Evolutionary conservation across 192 early-diverging fungal species (phyloP).

Genomic region (Spizellomyces punctatus): DNA sequence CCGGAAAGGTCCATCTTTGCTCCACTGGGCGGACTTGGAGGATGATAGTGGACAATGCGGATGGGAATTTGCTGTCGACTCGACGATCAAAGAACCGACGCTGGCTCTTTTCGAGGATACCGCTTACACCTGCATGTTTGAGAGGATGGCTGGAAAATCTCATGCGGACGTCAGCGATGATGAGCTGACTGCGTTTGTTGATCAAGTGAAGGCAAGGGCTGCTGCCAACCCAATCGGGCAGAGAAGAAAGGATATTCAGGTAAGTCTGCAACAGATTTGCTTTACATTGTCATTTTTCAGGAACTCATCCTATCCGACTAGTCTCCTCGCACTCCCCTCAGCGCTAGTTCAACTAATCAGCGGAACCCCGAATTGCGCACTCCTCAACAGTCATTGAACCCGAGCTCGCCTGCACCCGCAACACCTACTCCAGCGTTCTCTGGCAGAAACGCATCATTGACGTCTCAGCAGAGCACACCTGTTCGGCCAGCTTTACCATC

Average conservation of each 20-base stretch:
- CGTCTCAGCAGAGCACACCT: too few relatives aligned
- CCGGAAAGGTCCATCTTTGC: constrained; percentile 4
- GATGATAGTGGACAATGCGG: constrained; percentile 40
- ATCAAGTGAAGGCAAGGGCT: constrained; percentile 25
- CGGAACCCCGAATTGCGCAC: too few relatives aligned
- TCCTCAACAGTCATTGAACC: background rate
- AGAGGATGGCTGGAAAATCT: constrained; percentile 49
- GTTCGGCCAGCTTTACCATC: background rate
- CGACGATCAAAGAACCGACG: constrained; percentile 27
- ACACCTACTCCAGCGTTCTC: constrained; percentile 4
- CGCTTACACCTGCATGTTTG: constrained; percentile 69
- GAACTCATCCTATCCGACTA: too few relatives aligned
- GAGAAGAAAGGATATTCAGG: background rate
- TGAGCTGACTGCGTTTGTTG: constrained; percentile 53
- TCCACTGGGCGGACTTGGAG: constrained; percentile 50
- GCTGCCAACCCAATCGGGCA: constrained; percentile 15
- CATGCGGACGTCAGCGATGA: constrained; percentile 55
- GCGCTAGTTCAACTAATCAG: too few relatives aligned
- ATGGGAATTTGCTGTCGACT: constrained; percentile 35
- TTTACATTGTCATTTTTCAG: too few relatives aligned
- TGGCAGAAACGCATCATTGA: too few relatives aligned
- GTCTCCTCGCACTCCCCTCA: too few relatives aligned
- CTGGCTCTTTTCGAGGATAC: constrained; percentile 58
- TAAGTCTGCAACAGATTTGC: background rate
- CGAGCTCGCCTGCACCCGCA: background rate